Base-by-base conservation (phyloP, 2,329 filamentous ascomycete genomes). In the Fusarium sp. region DNA sequence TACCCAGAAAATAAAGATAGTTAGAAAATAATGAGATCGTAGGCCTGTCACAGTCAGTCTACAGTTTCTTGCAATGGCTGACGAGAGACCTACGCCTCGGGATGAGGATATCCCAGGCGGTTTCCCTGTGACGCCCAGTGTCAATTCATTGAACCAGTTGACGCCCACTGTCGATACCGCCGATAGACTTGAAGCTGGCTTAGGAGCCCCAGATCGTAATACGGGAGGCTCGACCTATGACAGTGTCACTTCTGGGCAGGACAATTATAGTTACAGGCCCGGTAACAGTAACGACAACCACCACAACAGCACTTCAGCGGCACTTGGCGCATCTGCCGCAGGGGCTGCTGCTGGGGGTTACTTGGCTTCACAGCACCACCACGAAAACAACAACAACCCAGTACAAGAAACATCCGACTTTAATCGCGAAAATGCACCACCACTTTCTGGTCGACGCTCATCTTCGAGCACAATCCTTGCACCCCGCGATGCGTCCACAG, bases 101-200 rank as follows among this genome's bases (percentile, higher is more conserved):
- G 68, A 69, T 57, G 61, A 74, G 37, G 74, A 75, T 45, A 74
- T 75, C 56, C 74, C 74, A 2, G 74, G 73, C n/a, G 74, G 74
- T 40, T 75, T 64, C 20, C 74, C 74, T 4, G 70, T 66, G 13
- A 75, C 74, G 47, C 74, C 73, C 22, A 73, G 74, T 48, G 27
- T 67, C 16, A 58, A 52, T 12, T 70, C 70, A 5, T 48, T 70
- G 25, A 44, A 58, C 34, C 56, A 53, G 6, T 47, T 61, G 20
- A 61, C 67, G 6, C 71, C 54, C 11, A 45, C 51, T 24, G 47
- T 69, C 20, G 47, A 65, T n/a, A 46, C 16, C 29, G 34, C 22
- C 34, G 25, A 57, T 18, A 55, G 37, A 52, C 56, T 71, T 18
- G 68, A 71, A n/a, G 68, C 64, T 49, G 68, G 68, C 13, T 40